phyloP scores from a whole-genome alignment of 345 rosid genomes.

The Alliaria petiolata region DNA sequence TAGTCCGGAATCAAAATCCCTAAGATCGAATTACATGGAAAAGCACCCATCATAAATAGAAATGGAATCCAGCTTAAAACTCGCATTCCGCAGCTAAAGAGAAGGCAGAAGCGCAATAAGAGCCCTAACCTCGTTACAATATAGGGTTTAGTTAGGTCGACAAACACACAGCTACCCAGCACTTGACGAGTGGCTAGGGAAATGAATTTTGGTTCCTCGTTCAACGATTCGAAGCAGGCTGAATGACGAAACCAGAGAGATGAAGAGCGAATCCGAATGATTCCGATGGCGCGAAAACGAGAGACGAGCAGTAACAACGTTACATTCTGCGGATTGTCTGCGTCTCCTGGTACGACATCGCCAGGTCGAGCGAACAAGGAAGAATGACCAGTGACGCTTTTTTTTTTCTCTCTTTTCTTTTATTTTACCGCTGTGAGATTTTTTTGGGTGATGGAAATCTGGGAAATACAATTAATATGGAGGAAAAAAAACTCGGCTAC shows the following conservation, averaged over 20 bases:
- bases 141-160: slow-evolving; percentile 24
- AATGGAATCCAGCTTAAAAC: slow-evolving; percentile 8
- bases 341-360: slow-evolving; percentile 22
- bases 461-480: background rate
- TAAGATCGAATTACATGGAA: slow-evolving; percentile 31
- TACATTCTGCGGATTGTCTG: slow-evolving; percentile 24
- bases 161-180: background rate
- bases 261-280: slow-evolving; percentile 7
- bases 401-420: background rate
- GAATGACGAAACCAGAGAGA: slow-evolving; percentile 1
- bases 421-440: slow-evolving; percentile 22
- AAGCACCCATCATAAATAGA: background rate
- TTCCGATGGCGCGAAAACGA: background rate
- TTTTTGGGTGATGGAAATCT: background rate
- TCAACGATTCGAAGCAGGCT: slow-evolving; percentile 6
- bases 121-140: slow-evolving; percentile 20
- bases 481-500: slow-evolving; percentile 4
- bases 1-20: slow-evolving; percentile 1
- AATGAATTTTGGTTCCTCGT: background rate
- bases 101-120: background rate
- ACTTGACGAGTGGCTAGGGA: slow-evolving; percentile 7
- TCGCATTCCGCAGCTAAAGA: slow-evolving; percentile 1
- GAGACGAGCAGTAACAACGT: background rate
- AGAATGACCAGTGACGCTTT: slow-evolving; percentile 8
- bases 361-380: slow-evolving; percentile 21